Conservation (phyloP, 2,329 filamentous ascomycete genomes). For the Fusarium torulosum region DNA sequence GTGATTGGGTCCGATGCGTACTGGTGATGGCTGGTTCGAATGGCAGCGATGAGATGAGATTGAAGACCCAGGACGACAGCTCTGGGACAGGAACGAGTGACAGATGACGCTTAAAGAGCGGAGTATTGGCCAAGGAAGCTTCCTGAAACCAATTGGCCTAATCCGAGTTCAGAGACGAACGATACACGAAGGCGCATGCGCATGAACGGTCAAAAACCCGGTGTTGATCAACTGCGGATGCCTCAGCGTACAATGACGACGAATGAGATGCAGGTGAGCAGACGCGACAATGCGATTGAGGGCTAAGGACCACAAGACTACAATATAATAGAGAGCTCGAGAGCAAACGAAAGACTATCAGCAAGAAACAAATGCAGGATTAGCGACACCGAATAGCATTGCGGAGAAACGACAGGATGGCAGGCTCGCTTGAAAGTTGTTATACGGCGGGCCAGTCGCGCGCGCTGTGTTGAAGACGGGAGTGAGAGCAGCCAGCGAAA, state of each 20-base stretch:
- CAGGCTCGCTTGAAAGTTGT: conserved; percentile 41
- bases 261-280: conserved; percentile 30
- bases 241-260: conserved; percentile 37
- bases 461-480: conserved; percentile 43
- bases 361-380: conserved; percentile 41
- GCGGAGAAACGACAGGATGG: conserved; percentile 40
- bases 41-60: conserved; percentile 44
- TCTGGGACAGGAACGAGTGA: conserved; percentile 46
- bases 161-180: conserved; percentile 35
- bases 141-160: conserved; percentile 44
- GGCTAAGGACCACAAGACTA: conserved; percentile 37
- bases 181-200: conserved; percentile 35
- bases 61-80: conserved; percentile 37
- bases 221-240: conserved; percentile 34
- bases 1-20: conserved; percentile 50
- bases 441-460: conserved; percentile 46
- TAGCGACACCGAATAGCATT: conserved; percentile 46
- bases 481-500: conserved; percentile 30
- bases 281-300: conserved; percentile 35
- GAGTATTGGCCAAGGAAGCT: conserved; percentile 33
- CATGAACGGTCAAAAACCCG: conserved; percentile 37
- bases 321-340: conserved; percentile 28
- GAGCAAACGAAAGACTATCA: conserved; percentile 47
- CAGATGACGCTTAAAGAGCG: conserved; percentile 39
- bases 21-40: conserved; percentile 44